These are phyloP conservation scores for Daldinia eschscholtzii DNA, from an alignment of 2,329 filamentous ascomycete genomes.

Conservation along the genomic window DNA sequence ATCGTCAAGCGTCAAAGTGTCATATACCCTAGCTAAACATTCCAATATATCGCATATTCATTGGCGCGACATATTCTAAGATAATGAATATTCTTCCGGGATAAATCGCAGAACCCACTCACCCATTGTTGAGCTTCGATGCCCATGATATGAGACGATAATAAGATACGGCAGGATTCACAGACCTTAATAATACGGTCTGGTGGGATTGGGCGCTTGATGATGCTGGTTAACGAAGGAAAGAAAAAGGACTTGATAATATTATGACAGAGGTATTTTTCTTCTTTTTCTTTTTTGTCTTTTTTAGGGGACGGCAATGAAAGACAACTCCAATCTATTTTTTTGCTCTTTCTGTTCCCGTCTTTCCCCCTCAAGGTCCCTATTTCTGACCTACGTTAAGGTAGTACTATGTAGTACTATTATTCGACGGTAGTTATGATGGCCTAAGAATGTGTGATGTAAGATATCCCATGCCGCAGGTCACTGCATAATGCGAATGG, in stretches of 20 bases:
- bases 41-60: slow-evolving; percentile 9
- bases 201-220: slow-evolving; percentile 19
- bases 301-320: slow-evolving; percentile 13
- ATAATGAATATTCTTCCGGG: not conserved
- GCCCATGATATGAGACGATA: slow-evolving; percentile 49
- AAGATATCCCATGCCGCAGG: slow-evolving; percentile 38
- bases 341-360: slow-evolving; percentile 20
- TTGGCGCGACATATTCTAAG: slow-evolving; percentile 19
- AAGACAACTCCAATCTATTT: slow-evolving; percentile 20
- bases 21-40: slow-evolving; percentile 18
- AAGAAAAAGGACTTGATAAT: slow-evolving; percentile 20
- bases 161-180: slow-evolving; percentile 27
- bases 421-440: slow-evolving; percentile 16
- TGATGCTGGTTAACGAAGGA: slow-evolving; percentile 23
- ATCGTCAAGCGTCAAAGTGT: slow-evolving; percentile 21
- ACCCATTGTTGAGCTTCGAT: slow-evolving; percentile 51
- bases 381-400: slow-evolving; percentile 21
- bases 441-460: slow-evolving; percentile 34
- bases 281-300: too few species aligned
- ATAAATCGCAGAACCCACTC: slow-evolving; percentile 38
- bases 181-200: slow-evolving; percentile 33
- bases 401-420: slow-evolving; percentile 20
- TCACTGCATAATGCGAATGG: slow-evolving; percentile 41
- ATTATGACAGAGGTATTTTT: slow-evolving; percentile 28
- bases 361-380: slow-evolving; percentile 34